Evolutionary conservation across 1,139 yeast genomes (phyloP).

Genomic region (Pichia terricola): DNA sequence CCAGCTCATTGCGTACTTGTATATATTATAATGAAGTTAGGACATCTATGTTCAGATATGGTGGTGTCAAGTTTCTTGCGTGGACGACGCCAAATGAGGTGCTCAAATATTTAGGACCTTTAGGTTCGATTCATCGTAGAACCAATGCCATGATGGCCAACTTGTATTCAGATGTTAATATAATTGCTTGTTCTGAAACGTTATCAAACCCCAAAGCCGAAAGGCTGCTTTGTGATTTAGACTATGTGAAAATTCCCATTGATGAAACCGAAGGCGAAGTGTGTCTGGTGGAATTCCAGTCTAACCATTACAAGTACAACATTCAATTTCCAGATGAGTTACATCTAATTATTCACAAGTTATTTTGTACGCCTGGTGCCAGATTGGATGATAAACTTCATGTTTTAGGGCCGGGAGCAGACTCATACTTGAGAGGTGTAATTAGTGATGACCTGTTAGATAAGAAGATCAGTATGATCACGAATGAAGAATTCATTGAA

Average conservation of each 20-base stretch:
- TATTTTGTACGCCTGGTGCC: slow-evolving; percentile 46
- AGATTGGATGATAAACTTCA: slow-evolving; percentile 41
- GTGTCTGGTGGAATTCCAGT: slow-evolving; percentile 49
- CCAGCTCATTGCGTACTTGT: slow-evolving; percentile 39
- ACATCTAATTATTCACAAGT: slow-evolving; percentile 58
- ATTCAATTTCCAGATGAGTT: slow-evolving; percentile 35
- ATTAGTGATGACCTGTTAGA: slow-evolving; percentile 33
- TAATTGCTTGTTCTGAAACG: slow-evolving; percentile 20
- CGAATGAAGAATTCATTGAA: slow-evolving; percentile 41
- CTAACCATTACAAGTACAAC: slow-evolving; percentile 26
- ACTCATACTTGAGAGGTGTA: slow-evolving; percentile 42
- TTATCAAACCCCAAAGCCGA: slow-evolving; percentile 9
- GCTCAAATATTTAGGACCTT: slow-evolving; percentile 19
- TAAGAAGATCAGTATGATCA: slow-evolving; percentile 38
- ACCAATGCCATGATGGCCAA: slow-evolving; percentile 21
- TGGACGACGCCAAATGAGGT: slow-evolving; percentile 22
- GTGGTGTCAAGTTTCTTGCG: slow-evolving; percentile 21
- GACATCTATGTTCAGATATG: slow-evolving; percentile 20
- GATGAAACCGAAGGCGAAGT: slow-evolving; percentile 17
- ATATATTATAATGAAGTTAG: slow-evolving; percentile 22
- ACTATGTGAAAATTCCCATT: slow-evolving; percentile 13
- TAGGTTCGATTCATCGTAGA: slow-evolving; percentile 21
- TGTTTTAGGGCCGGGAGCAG: slow-evolving; percentile 76
- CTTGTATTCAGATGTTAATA: slow-evolving; percentile 17
- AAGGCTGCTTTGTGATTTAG: slow-evolving; percentile 5